Evolutionary conservation across 345 rosid species (phyloP), one percentile per base, ranked within the genome.

Genomic region (Geranium rotundifolium): DNA sequence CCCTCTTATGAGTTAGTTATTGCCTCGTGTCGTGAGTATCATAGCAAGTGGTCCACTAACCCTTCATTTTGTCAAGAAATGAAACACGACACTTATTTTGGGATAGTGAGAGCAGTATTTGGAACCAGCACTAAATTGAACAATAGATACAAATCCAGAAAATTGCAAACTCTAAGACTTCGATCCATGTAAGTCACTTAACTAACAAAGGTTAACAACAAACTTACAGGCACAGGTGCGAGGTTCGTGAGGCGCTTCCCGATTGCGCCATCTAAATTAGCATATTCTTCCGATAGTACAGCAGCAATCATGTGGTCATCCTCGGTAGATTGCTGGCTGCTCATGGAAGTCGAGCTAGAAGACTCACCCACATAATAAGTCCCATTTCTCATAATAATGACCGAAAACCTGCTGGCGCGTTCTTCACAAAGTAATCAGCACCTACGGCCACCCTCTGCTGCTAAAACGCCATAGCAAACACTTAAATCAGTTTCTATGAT

Each of bases 281-380:
- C 85, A 65, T 73, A 85, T 69, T 92, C 95, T 76, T 92, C 96
- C 4, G 98, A 75, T 64, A 92, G 71, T 30, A 85, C 80, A 54
- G 73, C 73, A 62, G 96, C 96, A 72, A 92, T 92, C 95, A 89
- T 84, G 62, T 77, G 80, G 50, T 92, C 98, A 78, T 92, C 95
- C 67, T 89, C 89, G 0, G 74, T 75, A 63, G 81, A 89, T 73
- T 57, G 86, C 62, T 80, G 88, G 67, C 89, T 89, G 82, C 91
- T 83, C 80, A 79, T 67, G 17, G 90, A 85, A 63, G 86, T 82
- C n/a, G 98, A 89, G 76, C 86, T 84, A 34, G 96, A 91, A 68
- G 80, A 77, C 56, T 87, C 93, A 50, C 91, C 95, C 65, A 69
- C 69, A 17, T 78, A 76, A 16, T 63, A 61, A 61, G 64, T 63